Conservation (phyloP, 2,329 filamentous ascomycete genomes). For the Aspergillus aculeatinus region DNA sequence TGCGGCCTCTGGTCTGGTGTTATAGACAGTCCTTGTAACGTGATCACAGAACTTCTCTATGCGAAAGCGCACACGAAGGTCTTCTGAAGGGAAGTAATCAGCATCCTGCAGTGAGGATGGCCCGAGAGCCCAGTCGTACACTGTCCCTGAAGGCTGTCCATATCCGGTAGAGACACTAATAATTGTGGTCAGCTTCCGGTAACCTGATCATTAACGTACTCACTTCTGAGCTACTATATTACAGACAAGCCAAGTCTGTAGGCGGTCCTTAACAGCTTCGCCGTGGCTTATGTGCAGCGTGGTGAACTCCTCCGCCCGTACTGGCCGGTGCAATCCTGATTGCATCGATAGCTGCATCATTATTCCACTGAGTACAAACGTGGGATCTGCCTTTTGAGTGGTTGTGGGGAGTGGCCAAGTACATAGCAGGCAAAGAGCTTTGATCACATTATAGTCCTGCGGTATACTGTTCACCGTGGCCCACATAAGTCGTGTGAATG, state of each 20-base stretch:
- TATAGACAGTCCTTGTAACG: slow-evolving; percentile 57
- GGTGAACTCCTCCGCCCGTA: slow-evolving; percentile 57
- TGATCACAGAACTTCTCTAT: slow-evolving; percentile 60
- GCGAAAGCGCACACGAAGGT: slow-evolving; percentile 51
- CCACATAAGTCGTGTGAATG: slow-evolving; percentile 59
- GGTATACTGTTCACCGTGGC: slow-evolving; percentile 58
- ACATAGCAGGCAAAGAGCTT: slow-evolving; percentile 61
- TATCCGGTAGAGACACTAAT: slow-evolving; percentile 61
- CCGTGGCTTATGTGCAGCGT: slow-evolving; percentile 54
- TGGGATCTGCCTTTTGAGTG: slow-evolving; percentile 61
- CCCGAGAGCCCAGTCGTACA: slow-evolving; percentile 58
- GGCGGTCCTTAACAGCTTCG: slow-evolving; percentile 61
- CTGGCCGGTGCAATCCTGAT: slow-evolving; percentile 62
- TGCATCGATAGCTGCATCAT: slow-evolving; percentile 68
- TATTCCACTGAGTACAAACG: slow-evolving; percentile 61
- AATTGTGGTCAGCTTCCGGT: slow-evolving; percentile 8
- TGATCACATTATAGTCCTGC: slow-evolving; percentile 62
- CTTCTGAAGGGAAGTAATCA: slow-evolving; percentile 49
- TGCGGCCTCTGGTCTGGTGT: slow-evolving; percentile 54
- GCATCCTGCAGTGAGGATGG: slow-evolving; percentile 46
- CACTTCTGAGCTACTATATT: slow-evolving; percentile 67
- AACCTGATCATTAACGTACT: slow-evolving; percentile 20
- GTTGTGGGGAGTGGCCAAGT: slow-evolving; percentile 64
- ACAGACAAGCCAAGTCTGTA: slow-evolving; percentile 65
- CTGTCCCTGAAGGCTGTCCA: slow-evolving; percentile 62